These are phyloP conservation scores for Wolfiporia cocos DNA, from an alignment of 1,284 basidiomycete genomes.

Conservation along the genomic window DNA sequence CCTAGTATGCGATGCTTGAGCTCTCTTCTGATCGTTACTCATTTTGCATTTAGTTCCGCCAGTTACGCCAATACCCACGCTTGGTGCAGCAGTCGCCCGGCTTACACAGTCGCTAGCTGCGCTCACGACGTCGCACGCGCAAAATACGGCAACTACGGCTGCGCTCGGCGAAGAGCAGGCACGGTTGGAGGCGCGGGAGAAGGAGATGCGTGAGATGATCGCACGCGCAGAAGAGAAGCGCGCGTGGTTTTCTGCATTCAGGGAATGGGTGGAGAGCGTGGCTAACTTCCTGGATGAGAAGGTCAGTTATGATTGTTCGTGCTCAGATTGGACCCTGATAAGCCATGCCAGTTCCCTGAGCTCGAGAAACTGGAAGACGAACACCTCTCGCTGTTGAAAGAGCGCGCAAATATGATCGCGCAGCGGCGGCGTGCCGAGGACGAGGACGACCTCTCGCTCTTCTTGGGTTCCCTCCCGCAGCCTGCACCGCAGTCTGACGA, in stretches of 20 bases:
- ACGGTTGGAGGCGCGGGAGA: conserved; percentile 70
- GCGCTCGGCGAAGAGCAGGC: conserved; percentile 64
- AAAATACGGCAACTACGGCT: conserved; percentile 55
- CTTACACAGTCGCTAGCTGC: conserved; percentile 60
- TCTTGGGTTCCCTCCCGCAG: conserved; percentile 55
- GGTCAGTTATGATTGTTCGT: conserved; percentile 36
- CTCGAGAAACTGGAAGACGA: conserved; percentile 86
- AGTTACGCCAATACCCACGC: conserved; percentile 49
- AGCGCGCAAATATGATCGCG: conserved; percentile 66
- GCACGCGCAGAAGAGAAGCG: conserved; percentile 75
- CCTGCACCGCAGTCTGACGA: conserved; percentile 35
- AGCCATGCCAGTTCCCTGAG: conserved; percentile 57
- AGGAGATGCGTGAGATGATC: conserved; percentile 77
- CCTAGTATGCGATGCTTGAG: conserved; percentile 52
- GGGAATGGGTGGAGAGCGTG: conserved; percentile 83
- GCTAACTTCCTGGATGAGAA: conserved; percentile 91
- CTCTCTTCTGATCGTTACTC: conserved; percentile 7
- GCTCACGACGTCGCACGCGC: conserved; percentile 65
- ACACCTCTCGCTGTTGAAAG: conserved; percentile 66
- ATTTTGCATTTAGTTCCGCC: conserved; percentile 44
- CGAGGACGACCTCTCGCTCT: conserved; percentile 74
- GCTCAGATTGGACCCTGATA: conserved; percentile 3
- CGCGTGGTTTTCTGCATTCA: conserved; percentile 83
- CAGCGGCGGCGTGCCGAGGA: conserved; percentile 69
- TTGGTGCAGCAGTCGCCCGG: conserved; percentile 51